These are phyloP conservation scores for Anisodus tanguticus DNA, from an alignment of 257 asterid species.

Conservation along the genomic window DNA sequence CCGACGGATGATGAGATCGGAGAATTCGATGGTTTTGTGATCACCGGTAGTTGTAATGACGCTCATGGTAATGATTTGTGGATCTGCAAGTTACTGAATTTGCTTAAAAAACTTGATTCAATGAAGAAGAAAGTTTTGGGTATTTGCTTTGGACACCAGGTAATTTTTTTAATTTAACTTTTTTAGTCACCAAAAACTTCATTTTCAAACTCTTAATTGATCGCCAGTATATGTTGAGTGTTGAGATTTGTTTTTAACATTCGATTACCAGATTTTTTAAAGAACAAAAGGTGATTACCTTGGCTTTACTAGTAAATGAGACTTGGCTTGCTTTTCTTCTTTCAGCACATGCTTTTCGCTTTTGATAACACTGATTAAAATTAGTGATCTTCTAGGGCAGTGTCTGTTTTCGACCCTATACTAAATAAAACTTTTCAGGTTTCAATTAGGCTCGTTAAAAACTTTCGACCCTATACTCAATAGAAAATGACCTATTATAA, in stretches of 20 bases:
- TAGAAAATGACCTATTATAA: not conserved
- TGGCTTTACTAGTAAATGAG: no score
- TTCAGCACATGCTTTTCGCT: no score
- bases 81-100: slow-evolving; percentile 61
- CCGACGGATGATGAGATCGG: slow-evolving; percentile 74
- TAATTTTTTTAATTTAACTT: slow-evolving; percentile 24
- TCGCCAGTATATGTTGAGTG: not conserved
- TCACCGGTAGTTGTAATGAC: slow-evolving; percentile 90
- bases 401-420: not conserved
- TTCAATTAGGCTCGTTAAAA: not conserved
- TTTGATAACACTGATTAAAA: not conserved
- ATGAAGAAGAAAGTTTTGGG: slow-evolving; percentile 80
- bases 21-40: slow-evolving; percentile 73
- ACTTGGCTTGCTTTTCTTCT: no score
- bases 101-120: slow-evolving; percentile 63
- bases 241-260: not conserved
- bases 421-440: not conserved
- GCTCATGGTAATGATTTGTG: slow-evolving; percentile 83
- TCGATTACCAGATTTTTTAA: no score
- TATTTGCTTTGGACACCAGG: slow-evolving; percentile 94
- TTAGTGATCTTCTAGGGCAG: not conserved
- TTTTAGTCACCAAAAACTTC: not conserved
- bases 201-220: not conserved
- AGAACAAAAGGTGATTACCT: no score
- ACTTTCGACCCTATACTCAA: not conserved